phyloP scores from a whole-genome alignment of 768 basidiomycete species.

The Tricholoma flavovirens region DNA sequence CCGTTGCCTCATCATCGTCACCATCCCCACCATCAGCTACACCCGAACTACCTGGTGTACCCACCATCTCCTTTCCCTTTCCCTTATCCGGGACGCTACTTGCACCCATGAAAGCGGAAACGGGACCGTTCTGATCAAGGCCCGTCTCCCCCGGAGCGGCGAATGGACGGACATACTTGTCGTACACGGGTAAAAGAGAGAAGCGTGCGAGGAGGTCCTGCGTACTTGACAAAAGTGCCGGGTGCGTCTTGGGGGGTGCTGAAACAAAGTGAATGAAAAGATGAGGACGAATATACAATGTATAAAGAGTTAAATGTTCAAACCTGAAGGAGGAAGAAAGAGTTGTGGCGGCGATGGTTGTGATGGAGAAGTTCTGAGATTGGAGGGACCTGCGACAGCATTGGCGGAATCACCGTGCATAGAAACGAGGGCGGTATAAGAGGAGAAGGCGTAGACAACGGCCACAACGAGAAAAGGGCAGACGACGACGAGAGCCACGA shows the following conservation, averaged over 20 bases:
- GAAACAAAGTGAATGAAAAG: constrained; percentile 7
- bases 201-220: constrained; percentile 76
- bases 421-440: constrained; percentile 11
- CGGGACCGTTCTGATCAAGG: constrained; percentile 15
- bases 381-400: constrained; percentile 63
- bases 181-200: constrained; percentile 66
- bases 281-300: not conserved
- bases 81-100: constrained; percentile 36
- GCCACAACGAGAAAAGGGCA: constrained; percentile 14
- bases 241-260: constrained; percentile 34
- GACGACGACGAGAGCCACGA: constrained; percentile 13
- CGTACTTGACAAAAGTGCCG: constrained; percentile 60
- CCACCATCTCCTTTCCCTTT: constrained; percentile 40
- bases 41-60: constrained; percentile 29
- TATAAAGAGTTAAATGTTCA: constrained; percentile 13
- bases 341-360: constrained; percentile 25
- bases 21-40: constrained; percentile 40
- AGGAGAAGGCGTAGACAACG: constrained; percentile 15
- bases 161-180: constrained; percentile 70
- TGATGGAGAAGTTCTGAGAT: constrained; percentile 22
- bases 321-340: constrained; percentile 39
- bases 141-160: constrained; percentile 27
- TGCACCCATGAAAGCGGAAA: constrained; percentile 14
- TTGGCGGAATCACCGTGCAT: constrained; percentile 42
- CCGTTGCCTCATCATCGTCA: constrained; percentile 48